A percentile compares a stretch with the other conserved stretches of the same genome.
phyloP scores from a whole-genome alignment of 768 basidiomycete genomes.

The Coprinellus aureogranulatus region DNA sequence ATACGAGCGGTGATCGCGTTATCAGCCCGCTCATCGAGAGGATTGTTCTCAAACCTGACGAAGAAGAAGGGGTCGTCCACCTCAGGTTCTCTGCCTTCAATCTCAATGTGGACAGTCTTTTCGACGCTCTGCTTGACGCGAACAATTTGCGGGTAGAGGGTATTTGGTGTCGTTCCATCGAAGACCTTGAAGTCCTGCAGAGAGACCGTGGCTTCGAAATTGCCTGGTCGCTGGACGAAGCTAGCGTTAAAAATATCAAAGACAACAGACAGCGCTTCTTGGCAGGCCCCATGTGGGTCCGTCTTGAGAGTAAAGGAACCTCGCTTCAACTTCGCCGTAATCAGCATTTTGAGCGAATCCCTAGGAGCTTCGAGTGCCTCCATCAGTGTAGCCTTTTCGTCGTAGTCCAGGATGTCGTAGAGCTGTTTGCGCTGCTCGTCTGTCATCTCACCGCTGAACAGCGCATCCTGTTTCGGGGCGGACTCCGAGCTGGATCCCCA shows the following conservation, averaged over 20 bases:
- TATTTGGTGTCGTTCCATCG: slow-evolving; percentile 82
- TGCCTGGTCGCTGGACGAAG: slow-evolving; percentile 81
- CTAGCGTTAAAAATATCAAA: slow-evolving; percentile 87
- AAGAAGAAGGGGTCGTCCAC: slow-evolving; percentile 65
- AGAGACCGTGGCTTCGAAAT: slow-evolving; percentile 80
- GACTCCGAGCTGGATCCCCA: slow-evolving; percentile 61
- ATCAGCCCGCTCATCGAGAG: slow-evolving; percentile 88
- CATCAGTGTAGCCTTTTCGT: slow-evolving; percentile 76
- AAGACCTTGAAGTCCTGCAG: slow-evolving; percentile 84
- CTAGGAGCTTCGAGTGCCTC: slow-evolving; percentile 68
- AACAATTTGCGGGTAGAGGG: slow-evolving; percentile 88
- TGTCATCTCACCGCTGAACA: slow-evolving; percentile 71
- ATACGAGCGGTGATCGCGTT: slow-evolving; percentile 84
- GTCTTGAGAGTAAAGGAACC: slow-evolving; percentile 84
- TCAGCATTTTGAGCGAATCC: slow-evolving; percentile 76
- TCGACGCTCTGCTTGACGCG: slow-evolving; percentile 48
- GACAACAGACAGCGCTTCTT: slow-evolving; percentile 80
- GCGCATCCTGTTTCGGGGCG: slow-evolving; percentile 45
- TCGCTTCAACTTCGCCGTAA: slow-evolving; percentile 75
- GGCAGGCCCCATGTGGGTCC: slow-evolving; percentile 60
- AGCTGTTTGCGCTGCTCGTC: slow-evolving; percentile 88
- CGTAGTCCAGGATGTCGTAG: slow-evolving; percentile 87
- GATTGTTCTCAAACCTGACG: slow-evolving; percentile 88
- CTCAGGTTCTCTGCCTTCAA: slow-evolving; percentile 10
- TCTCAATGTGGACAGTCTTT: slow-evolving; percentile 5